Evolutionary conservation across 352 stramenopile genomes (phyloP), one percentile per base, ranked within the genome.

Genomic region (Phytophthora ohioensis): DNA sequence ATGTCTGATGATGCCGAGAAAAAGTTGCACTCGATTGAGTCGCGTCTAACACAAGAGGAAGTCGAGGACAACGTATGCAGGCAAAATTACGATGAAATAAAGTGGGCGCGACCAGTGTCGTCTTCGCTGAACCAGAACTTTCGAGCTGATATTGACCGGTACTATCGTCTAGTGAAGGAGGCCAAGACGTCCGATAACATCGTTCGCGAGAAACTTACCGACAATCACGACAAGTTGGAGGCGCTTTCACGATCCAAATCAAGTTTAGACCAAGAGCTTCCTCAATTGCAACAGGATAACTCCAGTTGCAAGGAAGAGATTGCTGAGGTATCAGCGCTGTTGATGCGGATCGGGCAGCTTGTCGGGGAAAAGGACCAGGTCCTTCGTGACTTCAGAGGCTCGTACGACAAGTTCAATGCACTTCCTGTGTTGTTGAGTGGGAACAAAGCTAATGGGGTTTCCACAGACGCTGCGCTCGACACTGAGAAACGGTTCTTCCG

Each of bases 81-180:
- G 3, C 81, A 87, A 38, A 92, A 91, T 59, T 94, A 94, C 36
- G 83, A 84, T 31, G 71, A 69, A 27, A 75, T 62, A 27, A 74
- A 76, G n/a, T 94, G 87, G 87, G 38, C 69, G 34, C 79, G 84
- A 0, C 82, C 87, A 8, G n/a, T 76, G 45, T 94, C 86, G 10
- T 69, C 71, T 3, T 64, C 72, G 5, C 60, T 94, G 7, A 90
- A 87, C 60, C 72, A 85, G 38, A 79, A 74, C 46, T 91, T 94
- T 60, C 78, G 75, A 35, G 59, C 75, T 13, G 87, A 94, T 59
- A 78, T 92, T 56, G 85, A 92, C 65, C 84, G 87, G 15, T 94
- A 90, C 64, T 91, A 87, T 57, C 81, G 85, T 5, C 69, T 94
- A n/a, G 71, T 92, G 6, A 87, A 86, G 38, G 82, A 94, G 41